Base-by-base conservation (phyloP, 139 green algal genomes). In the Chlamydomonas applanata region DNA sequence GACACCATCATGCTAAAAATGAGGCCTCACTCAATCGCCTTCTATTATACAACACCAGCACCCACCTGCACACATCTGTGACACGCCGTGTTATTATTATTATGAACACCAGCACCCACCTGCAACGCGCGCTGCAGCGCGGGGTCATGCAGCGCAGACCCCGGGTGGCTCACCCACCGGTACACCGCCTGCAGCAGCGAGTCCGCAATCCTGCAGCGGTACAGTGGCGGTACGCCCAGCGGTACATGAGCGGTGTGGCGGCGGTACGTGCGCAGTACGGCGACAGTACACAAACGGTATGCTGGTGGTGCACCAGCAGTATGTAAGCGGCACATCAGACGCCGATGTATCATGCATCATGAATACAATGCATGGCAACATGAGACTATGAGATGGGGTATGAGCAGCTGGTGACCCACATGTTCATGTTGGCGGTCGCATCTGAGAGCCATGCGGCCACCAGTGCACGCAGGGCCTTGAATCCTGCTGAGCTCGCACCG, bases 161-260 rank as follows among this genome's bases (percentile, higher is more conserved):
- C 44, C 2, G 90, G 85, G 66, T 70, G 84, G 77, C 87, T 89
- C 1, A 98, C 65, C 94, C 94, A 98, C 27, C 90, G 86, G 77
- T 95, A 94, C 72, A 97, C 52, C 71, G 92, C 78, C 49, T 85
- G 71, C 68, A 98, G 84, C 78, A 98, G 81, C 9, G 32, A 36
- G 75, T 93, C 88, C 2, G 91, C 89, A 57, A 81, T 74, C 29
- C 64, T 71, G 73, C 1, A 35, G n/a, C n/a, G n/a, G n/a, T n/a
- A n/a, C n/a, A n/a, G n/a, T n/a, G n/a, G n/a, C n/a, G 52, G 64
- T 2, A 19, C 34, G 29, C 60, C 27, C 4, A 14, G 54, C 17
- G 22, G 54, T 7, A 49, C 40, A 49, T 49, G 7, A 49, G 11
- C 7, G 7, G 7, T 49, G 40, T n/a, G n/a, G n/a, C n/a, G n/a